Percentiles rank a stretch among this genome's conserved stretches.
These are phyloP conservation scores for Moesziomyces antarcticus DNA, from an alignment of 1,284 basidiomycete genomes.

Conservation along the genomic window DNA sequence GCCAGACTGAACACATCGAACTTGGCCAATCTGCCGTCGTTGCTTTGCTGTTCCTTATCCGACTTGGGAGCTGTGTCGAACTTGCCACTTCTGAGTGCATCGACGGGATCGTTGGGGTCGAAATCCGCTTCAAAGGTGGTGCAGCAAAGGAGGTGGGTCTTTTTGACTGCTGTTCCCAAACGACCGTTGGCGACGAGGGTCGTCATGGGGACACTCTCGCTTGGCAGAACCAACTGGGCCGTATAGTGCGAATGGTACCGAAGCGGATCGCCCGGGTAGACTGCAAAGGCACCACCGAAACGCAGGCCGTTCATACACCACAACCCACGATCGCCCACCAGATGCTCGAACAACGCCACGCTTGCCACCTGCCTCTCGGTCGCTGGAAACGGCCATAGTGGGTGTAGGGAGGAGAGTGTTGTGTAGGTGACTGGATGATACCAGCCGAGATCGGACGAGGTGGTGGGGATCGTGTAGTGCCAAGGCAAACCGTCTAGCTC, in stretches of 20 bases:
- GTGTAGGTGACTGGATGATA: conserved; percentile 66
- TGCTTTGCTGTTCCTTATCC: conserved; percentile 9
- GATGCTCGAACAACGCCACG: conserved; percentile 80
- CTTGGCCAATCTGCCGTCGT: conserved; percentile 32
- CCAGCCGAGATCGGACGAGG: conserved; percentile 34
- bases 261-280: conserved; percentile 96
- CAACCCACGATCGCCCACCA: conserved; percentile 73
- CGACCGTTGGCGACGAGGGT: conserved; percentile 92
- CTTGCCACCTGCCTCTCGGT: conserved; percentile 76
- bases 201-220: conserved; percentile 2
- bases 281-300: conserved; percentile 94
- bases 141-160: conserved; percentile 88
- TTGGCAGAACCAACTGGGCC: conserved; percentile 68
- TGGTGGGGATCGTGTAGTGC: conserved; percentile 36
- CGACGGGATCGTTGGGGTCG: neutral
- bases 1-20: conserved; percentile 62
- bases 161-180: conserved; percentile 96
- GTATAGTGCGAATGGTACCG: conserved; percentile 98
- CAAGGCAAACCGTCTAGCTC: conserved; percentile 16
- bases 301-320: conserved; percentile 81
- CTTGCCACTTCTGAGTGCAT: neutral
- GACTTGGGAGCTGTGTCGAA: conserved; percentile 9
- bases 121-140: conserved; percentile 4
- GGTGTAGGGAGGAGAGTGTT: conserved; percentile 75
- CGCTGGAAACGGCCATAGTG: conserved; percentile 80